phyloP scores from a whole-genome alignment of 2,329 filamentous ascomycete species.

The Colletotrichum simmondsii region DNA sequence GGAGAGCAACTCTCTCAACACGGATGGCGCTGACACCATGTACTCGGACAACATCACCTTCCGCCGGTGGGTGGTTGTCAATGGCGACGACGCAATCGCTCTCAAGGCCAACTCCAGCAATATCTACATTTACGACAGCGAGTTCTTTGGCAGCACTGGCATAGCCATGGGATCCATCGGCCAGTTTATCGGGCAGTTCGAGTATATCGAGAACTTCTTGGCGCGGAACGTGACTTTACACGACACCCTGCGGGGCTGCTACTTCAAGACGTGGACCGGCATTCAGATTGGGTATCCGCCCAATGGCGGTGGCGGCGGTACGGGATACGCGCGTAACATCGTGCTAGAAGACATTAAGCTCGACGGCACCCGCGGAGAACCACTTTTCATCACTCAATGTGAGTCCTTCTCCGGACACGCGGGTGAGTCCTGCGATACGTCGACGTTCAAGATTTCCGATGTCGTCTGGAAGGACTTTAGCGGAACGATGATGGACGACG shows the following conservation, averaged over 20 bases:
- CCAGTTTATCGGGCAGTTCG: conserved; percentile 59
- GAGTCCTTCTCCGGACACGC: conserved; percentile 47
- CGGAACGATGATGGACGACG: conserved; percentile 41
- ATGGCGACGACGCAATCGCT: conserved; percentile 65
- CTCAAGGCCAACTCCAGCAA: conserved; percentile 67
- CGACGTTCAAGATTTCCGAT: conserved; percentile 43
- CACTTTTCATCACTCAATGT: conserved; percentile 48
- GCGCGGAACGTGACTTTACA: conserved; percentile 58
- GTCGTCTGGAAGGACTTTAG: conserved; percentile 41
- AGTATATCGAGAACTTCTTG: conserved; percentile 61
- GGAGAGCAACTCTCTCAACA: conserved; percentile 48
- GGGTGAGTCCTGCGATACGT: conserved; percentile 47
- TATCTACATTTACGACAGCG: conserved; percentile 59
- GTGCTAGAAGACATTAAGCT: conserved; percentile 44
- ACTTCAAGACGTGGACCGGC: conserved; percentile 70
- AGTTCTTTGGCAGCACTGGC: conserved; percentile 61
- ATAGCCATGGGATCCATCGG: conserved; percentile 69
- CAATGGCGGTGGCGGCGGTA: conserved; percentile 68
- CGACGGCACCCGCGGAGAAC: conserved; percentile 40
- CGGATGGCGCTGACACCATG: conserved; percentile 62
- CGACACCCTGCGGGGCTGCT: conserved; percentile 59
- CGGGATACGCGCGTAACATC: conserved; percentile 51
- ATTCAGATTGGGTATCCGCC: conserved; percentile 61
- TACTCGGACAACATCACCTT: conserved; percentile 63
- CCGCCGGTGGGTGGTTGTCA: conserved; percentile 59